Conservation (phyloP, 2,329 filamentous ascomycete genomes). For the Ascochyta rabiei region DNA sequence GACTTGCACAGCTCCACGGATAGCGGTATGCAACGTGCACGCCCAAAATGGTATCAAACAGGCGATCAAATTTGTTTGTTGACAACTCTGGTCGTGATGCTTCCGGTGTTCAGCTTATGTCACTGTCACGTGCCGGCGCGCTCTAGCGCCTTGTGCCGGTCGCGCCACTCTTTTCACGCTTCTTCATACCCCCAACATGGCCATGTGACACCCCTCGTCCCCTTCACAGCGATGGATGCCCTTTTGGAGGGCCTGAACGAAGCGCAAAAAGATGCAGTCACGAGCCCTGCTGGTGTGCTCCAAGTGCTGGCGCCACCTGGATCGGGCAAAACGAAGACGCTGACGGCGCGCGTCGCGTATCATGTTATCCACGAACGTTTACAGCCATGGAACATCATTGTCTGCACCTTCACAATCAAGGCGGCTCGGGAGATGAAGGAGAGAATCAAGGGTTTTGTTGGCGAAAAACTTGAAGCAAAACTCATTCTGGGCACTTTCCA, state of each 20-base stretch:
- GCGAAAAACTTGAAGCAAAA: slow-evolving; percentile 73
- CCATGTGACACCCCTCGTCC: slow-evolving; percentile 19
- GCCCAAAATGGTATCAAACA: too few species aligned
- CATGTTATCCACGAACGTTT: slow-evolving; percentile 75
- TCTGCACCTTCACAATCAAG: slow-evolving; percentile 97
- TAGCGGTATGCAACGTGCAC: too few species aligned
- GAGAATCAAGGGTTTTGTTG: slow-evolving; percentile 81
- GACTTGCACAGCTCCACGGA: too few species aligned
- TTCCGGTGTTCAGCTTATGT: too few species aligned
- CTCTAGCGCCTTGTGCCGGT: background rate
- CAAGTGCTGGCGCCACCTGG: slow-evolving; percentile 69
- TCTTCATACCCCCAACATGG: background rate
- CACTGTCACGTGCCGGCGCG: slow-evolving; percentile 5
- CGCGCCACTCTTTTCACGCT: background rate
- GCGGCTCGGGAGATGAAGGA: slow-evolving; percentile 93
- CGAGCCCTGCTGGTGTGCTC: slow-evolving; percentile 63
- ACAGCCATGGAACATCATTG: slow-evolving; percentile 84
- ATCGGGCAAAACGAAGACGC: slow-evolving; percentile 91
- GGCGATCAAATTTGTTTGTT: too few species aligned
- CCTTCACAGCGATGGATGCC: slow-evolving; percentile 53
- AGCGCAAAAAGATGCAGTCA: slow-evolving; percentile 69
- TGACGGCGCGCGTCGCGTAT: slow-evolving; percentile 91
- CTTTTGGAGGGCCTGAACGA: slow-evolving; percentile 68
- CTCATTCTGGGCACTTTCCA: slow-evolving; percentile 94
- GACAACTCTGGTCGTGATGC: too few species aligned